These are phyloP conservation scores for Sordaria brevicollis DNA, from an alignment of 495 filamentous ascomycete genomes.

Conservation along the genomic window DNA sequence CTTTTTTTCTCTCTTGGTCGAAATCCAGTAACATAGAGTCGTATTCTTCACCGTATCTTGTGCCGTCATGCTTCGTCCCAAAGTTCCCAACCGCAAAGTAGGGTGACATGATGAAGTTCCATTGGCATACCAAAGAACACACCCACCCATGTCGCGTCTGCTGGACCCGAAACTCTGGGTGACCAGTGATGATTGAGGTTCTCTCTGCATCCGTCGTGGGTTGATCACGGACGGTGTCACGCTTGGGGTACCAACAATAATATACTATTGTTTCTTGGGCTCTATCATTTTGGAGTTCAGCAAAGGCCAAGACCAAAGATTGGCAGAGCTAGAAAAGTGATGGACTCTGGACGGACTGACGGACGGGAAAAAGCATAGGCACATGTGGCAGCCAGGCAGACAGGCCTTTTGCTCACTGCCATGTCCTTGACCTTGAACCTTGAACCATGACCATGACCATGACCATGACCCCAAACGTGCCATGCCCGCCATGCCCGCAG, in stretches of 20 bases:
- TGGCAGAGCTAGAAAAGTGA: background rate
- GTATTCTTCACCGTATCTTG: background rate
- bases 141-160: background rate
- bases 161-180: background rate
- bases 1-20: background rate
- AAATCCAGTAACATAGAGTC: no score
- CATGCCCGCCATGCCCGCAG: background rate
- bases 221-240: background rate
- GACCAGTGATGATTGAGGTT: background rate
- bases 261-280: background rate
- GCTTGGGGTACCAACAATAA: background rate
- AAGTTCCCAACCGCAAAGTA: background rate
- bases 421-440: background rate
- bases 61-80: background rate
- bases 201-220: background rate
- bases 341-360: background rate
- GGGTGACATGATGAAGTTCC: background rate
- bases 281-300: background rate
- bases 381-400: background rate
- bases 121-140: background rate
- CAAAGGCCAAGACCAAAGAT: background rate
- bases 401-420: background rate
- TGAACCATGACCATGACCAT: background rate
- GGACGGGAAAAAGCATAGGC: background rate
- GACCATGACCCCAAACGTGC: background rate